Evolutionary conservation across 2,329 filamentous ascomycete species (phyloP).

Genomic region (Colletotrichum lupini): DNA sequence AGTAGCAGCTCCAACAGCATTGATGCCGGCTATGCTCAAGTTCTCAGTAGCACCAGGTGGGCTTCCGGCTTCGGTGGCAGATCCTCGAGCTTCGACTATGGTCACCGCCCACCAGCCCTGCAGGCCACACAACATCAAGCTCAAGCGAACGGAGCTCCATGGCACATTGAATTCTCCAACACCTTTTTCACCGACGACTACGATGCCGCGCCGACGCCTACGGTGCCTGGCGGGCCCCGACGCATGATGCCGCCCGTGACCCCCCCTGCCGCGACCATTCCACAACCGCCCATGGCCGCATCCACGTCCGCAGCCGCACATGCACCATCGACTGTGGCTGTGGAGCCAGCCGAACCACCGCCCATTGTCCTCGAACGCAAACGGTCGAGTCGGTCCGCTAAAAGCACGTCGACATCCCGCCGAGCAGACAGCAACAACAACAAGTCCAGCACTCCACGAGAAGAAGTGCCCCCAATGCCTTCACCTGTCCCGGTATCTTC

Average conservation of each 20-base stretch:
- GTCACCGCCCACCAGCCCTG: slow-evolving; percentile 54
- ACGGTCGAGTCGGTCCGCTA: slow-evolving; percentile 23
- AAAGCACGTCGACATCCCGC: slow-evolving; percentile 24
- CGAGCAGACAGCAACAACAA: slow-evolving; percentile 2
- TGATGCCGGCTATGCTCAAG: slow-evolving; percentile 70
- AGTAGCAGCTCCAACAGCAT: slow-evolving; percentile 77
- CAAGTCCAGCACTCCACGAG: slow-evolving; percentile 2
- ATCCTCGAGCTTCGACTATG: slow-evolving; percentile 81
- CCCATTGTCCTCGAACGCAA: slow-evolving; percentile 22
- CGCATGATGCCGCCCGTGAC: slow-evolving; percentile 40
- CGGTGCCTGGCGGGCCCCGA: slow-evolving; percentile 82
- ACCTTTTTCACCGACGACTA: slow-evolving; percentile 66
- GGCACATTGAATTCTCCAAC: slow-evolving; percentile 62
- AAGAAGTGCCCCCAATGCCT: slow-evolving; percentile 7
- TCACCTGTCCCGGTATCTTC: not conserved
- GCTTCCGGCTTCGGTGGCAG: slow-evolving; percentile 63
- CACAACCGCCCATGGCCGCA: slow-evolving; percentile 12
- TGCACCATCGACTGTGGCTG: not conserved
- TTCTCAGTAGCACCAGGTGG: slow-evolving; percentile 68
- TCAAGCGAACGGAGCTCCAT: slow-evolving; percentile 45
- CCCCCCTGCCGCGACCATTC: slow-evolving; percentile 34
- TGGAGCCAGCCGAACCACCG: slow-evolving; percentile 20
- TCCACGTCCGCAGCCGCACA: not conserved
- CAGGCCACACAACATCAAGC: slow-evolving; percentile 37
- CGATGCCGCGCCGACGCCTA: slow-evolving; percentile 88